Evolutionary conservation across 78 protist species (phyloP).

Genomic region (Cavenderia fasciculata): DNA sequence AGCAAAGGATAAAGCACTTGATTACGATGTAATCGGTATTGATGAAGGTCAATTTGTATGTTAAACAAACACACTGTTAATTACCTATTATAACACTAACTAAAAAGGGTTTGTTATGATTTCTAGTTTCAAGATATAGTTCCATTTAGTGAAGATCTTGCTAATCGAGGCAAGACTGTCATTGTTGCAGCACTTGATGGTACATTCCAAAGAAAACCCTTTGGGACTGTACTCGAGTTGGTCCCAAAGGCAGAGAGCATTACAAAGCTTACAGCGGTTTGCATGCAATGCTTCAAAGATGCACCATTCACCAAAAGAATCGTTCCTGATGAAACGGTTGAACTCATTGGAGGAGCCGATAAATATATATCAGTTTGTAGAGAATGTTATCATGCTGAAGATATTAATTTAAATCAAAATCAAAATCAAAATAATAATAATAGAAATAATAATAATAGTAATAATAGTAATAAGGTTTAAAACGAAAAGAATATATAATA

Average conservation of each 20-base stretch:
- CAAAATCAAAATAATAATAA: not conserved
- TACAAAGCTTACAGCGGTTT: constrained; percentile 89
- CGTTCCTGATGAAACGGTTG: constrained; percentile 69
- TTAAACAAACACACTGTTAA: not conserved
- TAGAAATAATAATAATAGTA: not conserved
- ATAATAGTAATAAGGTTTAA: not conserved
- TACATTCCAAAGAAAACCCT: constrained; percentile 87
- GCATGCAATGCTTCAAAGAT: constrained; percentile 80
- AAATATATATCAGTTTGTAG: constrained; percentile 93
- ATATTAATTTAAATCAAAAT: not conserved
- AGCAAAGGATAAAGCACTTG: constrained; percentile 15
- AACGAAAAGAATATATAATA: not conserved
- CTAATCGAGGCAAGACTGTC: constrained; percentile 92
- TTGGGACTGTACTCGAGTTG: constrained; percentile 79
- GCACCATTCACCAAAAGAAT: constrained; percentile 90
- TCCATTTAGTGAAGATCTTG: constrained; percentile 84
- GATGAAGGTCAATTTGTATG: constrained; percentile 95
- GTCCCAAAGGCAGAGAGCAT: constrained; percentile 89
- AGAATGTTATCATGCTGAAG: constrained; percentile 70
- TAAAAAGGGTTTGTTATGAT: not conserved
- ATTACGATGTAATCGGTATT: constrained; percentile 90
- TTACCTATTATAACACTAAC: not conserved
- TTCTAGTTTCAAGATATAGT: constrained; percentile 91
- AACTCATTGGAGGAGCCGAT: constrained; percentile 94
- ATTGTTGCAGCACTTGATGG: constrained; percentile 94